phyloP scores from a whole-genome alignment of 768 basidiomycete species.

The Melanogaster broomeanus region DNA sequence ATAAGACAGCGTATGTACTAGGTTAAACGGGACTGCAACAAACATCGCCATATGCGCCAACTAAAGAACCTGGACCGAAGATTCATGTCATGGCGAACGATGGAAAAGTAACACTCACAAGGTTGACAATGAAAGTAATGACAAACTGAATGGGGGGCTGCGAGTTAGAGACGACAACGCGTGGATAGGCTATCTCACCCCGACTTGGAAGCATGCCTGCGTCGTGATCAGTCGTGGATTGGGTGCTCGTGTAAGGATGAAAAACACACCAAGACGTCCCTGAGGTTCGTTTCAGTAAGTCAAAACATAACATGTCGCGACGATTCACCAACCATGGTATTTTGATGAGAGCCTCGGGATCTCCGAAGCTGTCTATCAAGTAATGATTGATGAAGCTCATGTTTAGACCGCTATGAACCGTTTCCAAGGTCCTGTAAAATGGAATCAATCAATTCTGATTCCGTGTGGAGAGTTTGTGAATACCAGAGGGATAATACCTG shows the following conservation, averaged over 20 bases:
- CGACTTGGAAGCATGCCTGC: no score
- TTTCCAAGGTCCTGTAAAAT: conserved; percentile 10
- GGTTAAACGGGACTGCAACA: neutral
- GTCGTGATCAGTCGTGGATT: no score
- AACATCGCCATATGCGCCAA: conserved; percentile 7
- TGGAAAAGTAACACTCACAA: neutral
- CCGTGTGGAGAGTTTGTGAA: no score
- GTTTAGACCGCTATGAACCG: conserved; percentile 5
- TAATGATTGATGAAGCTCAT: conserved; percentile 8
- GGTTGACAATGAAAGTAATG: neutral
- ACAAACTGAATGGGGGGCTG: neutral
- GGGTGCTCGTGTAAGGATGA: no score
- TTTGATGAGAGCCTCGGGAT: neutral
- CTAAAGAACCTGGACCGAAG: conserved; percentile 1
- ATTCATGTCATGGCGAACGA: neutral
- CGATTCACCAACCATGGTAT: neutral
- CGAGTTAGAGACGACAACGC: no score
- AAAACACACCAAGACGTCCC: neutral
- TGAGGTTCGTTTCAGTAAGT: neutral
- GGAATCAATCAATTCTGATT: neutral
- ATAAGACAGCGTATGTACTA: neutral
- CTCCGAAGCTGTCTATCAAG: conserved; percentile 8
- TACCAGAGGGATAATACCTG: conserved; percentile 7
- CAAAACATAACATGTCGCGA: no score
- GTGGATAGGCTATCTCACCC: no score